Base-by-base conservation (phyloP, 495 filamentous ascomycete genomes). In the Penicillium cosmopolitanum region DNA sequence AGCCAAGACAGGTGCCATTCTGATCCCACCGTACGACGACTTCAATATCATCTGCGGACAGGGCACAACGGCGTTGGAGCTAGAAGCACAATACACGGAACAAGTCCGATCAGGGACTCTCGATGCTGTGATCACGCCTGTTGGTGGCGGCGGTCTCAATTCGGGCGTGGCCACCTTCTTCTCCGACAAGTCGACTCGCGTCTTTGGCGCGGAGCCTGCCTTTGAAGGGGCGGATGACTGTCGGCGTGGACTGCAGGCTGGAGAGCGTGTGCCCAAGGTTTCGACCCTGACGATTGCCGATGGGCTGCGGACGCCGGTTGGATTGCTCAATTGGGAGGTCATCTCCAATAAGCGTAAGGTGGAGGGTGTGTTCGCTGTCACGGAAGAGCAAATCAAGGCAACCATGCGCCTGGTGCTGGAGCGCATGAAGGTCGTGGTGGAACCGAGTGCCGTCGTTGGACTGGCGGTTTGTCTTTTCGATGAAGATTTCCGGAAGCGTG, bases 21-120 rank as follows among this genome's bases (percentile, higher is more conserved):
- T 97, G 6, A 80, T 98, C 3, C 93, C 93, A 46, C 94, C 95
- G 3, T 97, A 97, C 66, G 90, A 98, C 70, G 89, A 98, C 72
- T 87, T 89, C 16, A 80, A 97, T 68, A 90, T 97, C 56, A 89
- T 98, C 34, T 85, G 96, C 2, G 95, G 95, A 1, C 92, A 96
- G 75, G 95, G 93, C 0, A 98, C 95, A 2, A 81, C 89, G 56
- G 93, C 84, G 2, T 65, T 98, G n/a, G 95, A 98, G 67, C 72
- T 97, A 16, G 83, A 89, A 59, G 76, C 77, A 53, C 92, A 97
- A 70, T 88, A 87, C 7, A 70, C 65, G 34, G 84, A 79, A 57
- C 66, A 47, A 51, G 28, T 50, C 8, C 8, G 57, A 46, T 50
- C 50, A 8, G 62, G 52, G 31, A 65, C 66, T 5, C 74, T 97